Percentiles rank a stretch among this genome's conserved stretches.
These are phyloP conservation scores for Geoglossum glabrum DNA, from an alignment of 495 filamentous ascomycete genomes.

Conservation along the genomic window DNA sequence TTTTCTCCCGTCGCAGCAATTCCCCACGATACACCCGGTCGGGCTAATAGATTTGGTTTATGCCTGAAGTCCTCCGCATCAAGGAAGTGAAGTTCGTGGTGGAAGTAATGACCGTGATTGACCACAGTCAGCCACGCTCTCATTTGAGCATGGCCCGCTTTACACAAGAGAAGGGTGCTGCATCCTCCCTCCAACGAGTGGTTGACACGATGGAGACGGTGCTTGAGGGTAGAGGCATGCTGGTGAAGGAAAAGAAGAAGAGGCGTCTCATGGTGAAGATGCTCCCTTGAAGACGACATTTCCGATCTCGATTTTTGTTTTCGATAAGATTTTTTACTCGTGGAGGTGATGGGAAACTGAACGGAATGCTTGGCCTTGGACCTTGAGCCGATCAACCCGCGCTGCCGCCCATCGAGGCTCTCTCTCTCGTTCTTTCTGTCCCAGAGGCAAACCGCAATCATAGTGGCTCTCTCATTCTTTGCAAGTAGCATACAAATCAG, in stretches of 20 bases:
- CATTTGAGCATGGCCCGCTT: conserved; percentile 58
- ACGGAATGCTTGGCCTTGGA: neutral
- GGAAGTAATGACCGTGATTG: conserved; percentile 68
- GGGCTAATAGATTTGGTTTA: neutral
- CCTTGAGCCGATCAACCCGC: too few relatives aligned
- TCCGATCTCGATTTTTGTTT: neutral
- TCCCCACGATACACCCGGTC: neutral
- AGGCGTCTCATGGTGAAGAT: conserved; percentile 5
- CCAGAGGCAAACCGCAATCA: too few relatives aligned
- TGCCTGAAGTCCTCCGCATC: conserved; percentile 42
- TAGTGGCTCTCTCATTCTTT: too few relatives aligned
- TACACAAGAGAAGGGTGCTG: conserved; percentile 73
- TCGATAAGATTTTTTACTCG: too few relatives aligned
- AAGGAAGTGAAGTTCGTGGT: conserved; percentile 61
- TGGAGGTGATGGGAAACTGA: neutral
- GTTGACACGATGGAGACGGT: conserved; percentile 49
- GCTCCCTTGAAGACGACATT: neutral
- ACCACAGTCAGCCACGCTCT: conserved; percentile 44
- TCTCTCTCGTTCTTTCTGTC: too few relatives aligned
- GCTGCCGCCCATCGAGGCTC: too few relatives aligned
- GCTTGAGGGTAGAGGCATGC: conserved; percentile 19
- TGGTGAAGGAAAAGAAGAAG: conserved; percentile 4
- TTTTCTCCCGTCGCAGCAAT: conserved; percentile 1
- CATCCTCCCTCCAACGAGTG: conserved; percentile 63
- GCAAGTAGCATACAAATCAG: neutral